phyloP scores from a whole-genome alignment of 257 asterid species.

The Prunella vulgaris region DNA sequence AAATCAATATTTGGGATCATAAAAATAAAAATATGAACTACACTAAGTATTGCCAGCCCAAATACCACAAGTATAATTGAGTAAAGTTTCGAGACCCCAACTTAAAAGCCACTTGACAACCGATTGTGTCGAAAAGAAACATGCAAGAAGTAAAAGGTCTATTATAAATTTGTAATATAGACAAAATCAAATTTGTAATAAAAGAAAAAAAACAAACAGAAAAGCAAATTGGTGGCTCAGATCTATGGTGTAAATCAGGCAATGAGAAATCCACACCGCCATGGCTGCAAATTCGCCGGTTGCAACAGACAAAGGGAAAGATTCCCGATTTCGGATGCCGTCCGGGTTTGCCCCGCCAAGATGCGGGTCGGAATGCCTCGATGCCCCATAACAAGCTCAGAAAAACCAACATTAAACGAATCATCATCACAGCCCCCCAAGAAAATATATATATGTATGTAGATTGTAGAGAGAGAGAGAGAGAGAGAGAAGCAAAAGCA shows the following conservation, averaged over 20 bases:
- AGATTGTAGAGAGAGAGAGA: neutral
- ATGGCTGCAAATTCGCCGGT: conserved; percentile 7
- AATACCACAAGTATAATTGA: no score
- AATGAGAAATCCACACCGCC: neutral
- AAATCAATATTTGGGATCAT: no score
- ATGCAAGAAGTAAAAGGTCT: no score
- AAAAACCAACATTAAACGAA: neutral
- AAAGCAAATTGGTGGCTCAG: neutral
- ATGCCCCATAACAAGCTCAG: neutral
- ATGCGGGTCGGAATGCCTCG: neutral
- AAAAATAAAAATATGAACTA: no score
- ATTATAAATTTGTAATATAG: no score
- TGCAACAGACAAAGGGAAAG: neutral
- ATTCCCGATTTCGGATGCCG: neutral
- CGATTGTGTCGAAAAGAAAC: no score
- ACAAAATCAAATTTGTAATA: no score
- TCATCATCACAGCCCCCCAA: neutral
- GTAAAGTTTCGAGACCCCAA: no score
- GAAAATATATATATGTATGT: no score
- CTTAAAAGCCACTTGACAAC: no score
- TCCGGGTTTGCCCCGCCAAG: conserved; percentile 16
- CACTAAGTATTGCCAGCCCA: no score
- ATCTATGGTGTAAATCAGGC: neutral
- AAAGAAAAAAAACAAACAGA: neutral
- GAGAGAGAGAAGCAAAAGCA: neutral